Percentiles rank a stretch among this genome's conserved stretches.
Evolutionary conservation across 495 filamentous ascomycete species (phyloP).

Genomic region (Talaromyces liani): DNA sequence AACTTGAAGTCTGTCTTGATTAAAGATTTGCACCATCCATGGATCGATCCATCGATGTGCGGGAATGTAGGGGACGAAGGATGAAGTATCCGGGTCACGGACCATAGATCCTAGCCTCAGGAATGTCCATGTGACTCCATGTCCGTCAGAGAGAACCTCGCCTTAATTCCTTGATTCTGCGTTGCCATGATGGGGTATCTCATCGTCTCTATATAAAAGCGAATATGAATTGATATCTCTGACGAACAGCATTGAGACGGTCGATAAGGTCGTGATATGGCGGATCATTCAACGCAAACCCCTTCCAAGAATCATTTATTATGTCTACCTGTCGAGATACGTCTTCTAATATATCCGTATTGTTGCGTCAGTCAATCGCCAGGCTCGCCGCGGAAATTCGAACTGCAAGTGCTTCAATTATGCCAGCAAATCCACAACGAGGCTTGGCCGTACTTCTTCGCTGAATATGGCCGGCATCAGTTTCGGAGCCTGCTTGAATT

Average conservation of each 20-base stretch:
- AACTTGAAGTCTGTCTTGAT: not conserved
- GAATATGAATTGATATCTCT: not conserved
- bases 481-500: not conserved
- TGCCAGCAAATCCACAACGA: constrained; percentile 1
- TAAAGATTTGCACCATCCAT: not conserved
- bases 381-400: not conserved
- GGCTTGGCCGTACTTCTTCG: not conserved
- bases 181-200: not conserved
- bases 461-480: not conserved
- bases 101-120: no score
- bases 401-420: constrained; percentile 1
- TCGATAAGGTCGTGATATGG: not conserved
- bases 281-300: not conserved
- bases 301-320: not conserved
- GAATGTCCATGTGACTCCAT: no score
- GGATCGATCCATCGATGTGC: no score
- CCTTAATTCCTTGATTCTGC: not conserved
- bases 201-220: not conserved
- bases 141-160: not conserved
- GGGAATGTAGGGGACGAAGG: no score
- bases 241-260: not conserved
- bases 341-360: not conserved
- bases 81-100: no score
- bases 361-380: not conserved
- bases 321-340: not conserved